A percentile compares a stretch with the other conserved stretches of the same genome.
phyloP scores from a whole-genome alignment of 495 filamentous ascomycete species.

The Hapsidospora chrysogenum region DNA sequence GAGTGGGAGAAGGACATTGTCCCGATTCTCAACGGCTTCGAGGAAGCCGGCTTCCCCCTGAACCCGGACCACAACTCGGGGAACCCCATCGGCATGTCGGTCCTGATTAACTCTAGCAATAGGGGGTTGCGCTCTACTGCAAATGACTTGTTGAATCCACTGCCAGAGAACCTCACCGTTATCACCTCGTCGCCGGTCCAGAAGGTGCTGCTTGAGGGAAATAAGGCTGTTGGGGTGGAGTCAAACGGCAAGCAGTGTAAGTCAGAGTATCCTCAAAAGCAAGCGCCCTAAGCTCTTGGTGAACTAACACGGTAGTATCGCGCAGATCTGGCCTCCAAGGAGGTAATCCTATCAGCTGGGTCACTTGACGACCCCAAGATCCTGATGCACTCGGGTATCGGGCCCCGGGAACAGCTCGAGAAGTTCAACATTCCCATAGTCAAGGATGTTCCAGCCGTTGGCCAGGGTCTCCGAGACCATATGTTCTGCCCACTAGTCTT shows the following conservation, averaged over 20 bases:
- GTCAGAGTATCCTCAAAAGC: no score
- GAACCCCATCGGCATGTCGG: slow-evolving; percentile 38
- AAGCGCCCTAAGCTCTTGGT: no score
- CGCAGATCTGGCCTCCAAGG: slow-evolving; percentile 30
- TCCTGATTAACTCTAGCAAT: slow-evolving; percentile 28
- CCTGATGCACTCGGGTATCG: slow-evolving; percentile 49
- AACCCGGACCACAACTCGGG: slow-evolving; percentile 45
- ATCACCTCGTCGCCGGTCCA: slow-evolving; percentile 29
- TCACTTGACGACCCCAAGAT: slow-evolving; percentile 41
- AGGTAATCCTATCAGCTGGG: slow-evolving; percentile 43
- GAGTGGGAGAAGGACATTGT: slow-evolving; percentile 33
- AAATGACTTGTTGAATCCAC: slow-evolving; percentile 25
- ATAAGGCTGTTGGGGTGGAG: slow-evolving; percentile 33
- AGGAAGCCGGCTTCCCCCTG: slow-evolving; percentile 25
- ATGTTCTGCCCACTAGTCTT: slow-evolving; percentile 13
- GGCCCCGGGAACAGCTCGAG: slow-evolving; percentile 33
- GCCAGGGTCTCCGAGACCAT: slow-evolving; percentile 41
- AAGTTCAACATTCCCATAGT: slow-evolving; percentile 34
- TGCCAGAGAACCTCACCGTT: slow-evolving; percentile 34
- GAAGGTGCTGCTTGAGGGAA: slow-evolving; percentile 32
- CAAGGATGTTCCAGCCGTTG: slow-evolving; percentile 30
- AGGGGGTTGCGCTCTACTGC: slow-evolving; percentile 35
- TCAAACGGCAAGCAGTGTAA: slow-evolving; percentile 14
- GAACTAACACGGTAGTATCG: no score
- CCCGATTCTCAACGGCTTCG: slow-evolving; percentile 24